Percentiles rank a stretch among this genome's conserved stretches.
phyloP scores from a whole-genome alignment of 306 rosid genomes.

The Sindora glabra region DNA sequence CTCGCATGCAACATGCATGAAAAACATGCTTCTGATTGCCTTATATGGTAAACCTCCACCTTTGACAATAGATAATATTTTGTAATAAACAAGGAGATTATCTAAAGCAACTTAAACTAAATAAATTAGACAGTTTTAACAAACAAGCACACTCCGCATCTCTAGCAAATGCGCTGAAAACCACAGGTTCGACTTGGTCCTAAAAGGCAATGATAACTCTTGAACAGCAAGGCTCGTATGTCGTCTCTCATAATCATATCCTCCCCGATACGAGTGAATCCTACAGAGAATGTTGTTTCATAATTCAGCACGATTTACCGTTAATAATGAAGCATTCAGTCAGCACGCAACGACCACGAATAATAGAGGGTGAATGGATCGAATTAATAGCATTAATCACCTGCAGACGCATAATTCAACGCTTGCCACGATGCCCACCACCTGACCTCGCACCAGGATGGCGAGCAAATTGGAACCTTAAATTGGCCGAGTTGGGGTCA shows the following conservation, averaged over 20 bases:
- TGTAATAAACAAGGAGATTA: conserved; percentile 7
- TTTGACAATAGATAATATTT: background rate
- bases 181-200: conserved; percentile 26
- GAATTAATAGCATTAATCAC: conserved; percentile 50
- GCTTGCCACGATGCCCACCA: conserved; percentile 92
- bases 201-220: conserved; percentile 44
- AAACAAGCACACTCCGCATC: conserved; percentile 37
- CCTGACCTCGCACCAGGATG: conserved; percentile 98
- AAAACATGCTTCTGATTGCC: conserved; percentile 5
- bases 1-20: conserved; percentile 6
- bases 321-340: conserved; percentile 28
- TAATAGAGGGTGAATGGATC: conserved; percentile 34
- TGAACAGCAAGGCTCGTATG: conserved; percentile 36
- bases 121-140: conserved; percentile 25
- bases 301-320: conserved; percentile 50
- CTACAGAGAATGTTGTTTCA: conserved; percentile 68
- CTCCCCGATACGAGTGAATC: conserved; percentile 45
- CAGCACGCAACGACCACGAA: conserved; percentile 33
- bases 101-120: conserved; percentile 13
- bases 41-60: conserved; percentile 13
- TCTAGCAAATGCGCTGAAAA: conserved; percentile 23
- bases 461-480: conserved; percentile 98
- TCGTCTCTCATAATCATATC: conserved; percentile 47
- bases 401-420: conserved; percentile 67
- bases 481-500: conserved; percentile 87